Percentiles rank a stretch among this genome's conserved stretches.
These are phyloP conservation scores for Salvia hispanica DNA, from an alignment of 257 asterid genomes.

Conservation along the genomic window DNA sequence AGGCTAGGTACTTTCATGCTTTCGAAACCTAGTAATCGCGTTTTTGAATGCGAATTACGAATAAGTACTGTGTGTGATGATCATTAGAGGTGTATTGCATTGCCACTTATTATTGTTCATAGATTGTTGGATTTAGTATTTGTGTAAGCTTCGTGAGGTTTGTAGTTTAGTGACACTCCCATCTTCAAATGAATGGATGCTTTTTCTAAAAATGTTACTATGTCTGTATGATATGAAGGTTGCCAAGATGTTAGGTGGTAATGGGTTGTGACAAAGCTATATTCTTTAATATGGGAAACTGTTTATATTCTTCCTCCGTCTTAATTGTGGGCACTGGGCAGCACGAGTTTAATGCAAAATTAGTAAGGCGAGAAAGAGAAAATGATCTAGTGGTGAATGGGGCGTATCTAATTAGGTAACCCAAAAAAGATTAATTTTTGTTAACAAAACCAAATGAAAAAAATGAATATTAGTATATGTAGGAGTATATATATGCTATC, in stretches of 20 bases:
- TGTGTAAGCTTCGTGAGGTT: background rate
- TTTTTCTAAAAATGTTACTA: too few species aligned
- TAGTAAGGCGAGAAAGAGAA: too few species aligned
- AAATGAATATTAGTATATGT: too few species aligned
- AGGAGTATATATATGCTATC: background rate
- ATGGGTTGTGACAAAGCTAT: background rate
- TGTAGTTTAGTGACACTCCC: background rate
- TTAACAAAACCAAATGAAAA: too few species aligned
- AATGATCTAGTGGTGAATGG: too few species aligned
- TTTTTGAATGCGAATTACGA: too few species aligned
- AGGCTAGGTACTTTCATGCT: background rate
- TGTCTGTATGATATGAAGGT: background rate
- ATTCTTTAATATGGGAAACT: background rate
- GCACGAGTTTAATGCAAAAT: too few species aligned
- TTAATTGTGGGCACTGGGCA: too few species aligned
- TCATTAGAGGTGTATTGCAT: background rate
- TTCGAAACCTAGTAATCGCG: background rate
- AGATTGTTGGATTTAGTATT: background rate
- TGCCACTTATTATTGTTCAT: background rate
- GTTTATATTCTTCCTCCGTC: background rate
- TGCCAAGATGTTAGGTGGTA: background rate
- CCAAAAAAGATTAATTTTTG: too few species aligned
- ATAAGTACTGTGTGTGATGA: background rate
- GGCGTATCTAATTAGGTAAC: too few species aligned
- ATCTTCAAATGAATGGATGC: too few species aligned